Evolutionary conservation across 2,329 filamentous ascomycete species (phyloP), one percentile per base, ranked within the genome.

Genomic region (Cercospora janseana): DNA sequence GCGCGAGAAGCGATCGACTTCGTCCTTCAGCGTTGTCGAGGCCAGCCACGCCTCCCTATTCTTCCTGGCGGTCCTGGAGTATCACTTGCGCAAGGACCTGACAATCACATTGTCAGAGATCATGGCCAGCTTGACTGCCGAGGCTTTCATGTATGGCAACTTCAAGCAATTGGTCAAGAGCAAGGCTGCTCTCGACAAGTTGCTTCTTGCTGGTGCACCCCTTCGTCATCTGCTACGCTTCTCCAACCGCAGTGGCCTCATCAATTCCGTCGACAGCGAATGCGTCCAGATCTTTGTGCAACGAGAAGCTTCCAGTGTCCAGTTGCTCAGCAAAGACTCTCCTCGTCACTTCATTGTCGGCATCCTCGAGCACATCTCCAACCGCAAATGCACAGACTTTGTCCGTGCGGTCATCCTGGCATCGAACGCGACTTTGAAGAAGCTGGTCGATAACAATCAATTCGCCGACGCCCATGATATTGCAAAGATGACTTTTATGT

Each of bases 51-150:
- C 63, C 1, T 70, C 71, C 6, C 73, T 74, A 7, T 66, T 75
- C 2, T 77, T 77, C 57, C 63, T 75, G 5, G 69, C 73, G 10
- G 64, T 70, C 1, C 73, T 77, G 32, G 72, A 75, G 49, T 69
- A 72, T 50, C 63, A 67, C 9, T 66, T 76, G 16, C 63, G 65
- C 32, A 68, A 67, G 32, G 65, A 67, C 12, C 61, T 63, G 15
- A 62, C 60, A 3, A 48, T 67, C 16, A 70, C 67, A 2, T 70
- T 77, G 53, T 68, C 65, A 4, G 71, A 75, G 28, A 64, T 76
- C 49, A 59, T 71, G 16, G 68, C 67, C 5, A 52, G 43, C 41
- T 28, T 59, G 21, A 55, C 41, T 4, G 57, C 57, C 4, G 52
- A 59, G 35, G 46, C 52, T 2, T 52, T 58, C 46, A 73, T 76